Evolutionary conservation across 768 basidiomycete species (phyloP), one percentile per base, ranked within the genome.

Genomic region (Panaeolus papilionaceus): DNA sequence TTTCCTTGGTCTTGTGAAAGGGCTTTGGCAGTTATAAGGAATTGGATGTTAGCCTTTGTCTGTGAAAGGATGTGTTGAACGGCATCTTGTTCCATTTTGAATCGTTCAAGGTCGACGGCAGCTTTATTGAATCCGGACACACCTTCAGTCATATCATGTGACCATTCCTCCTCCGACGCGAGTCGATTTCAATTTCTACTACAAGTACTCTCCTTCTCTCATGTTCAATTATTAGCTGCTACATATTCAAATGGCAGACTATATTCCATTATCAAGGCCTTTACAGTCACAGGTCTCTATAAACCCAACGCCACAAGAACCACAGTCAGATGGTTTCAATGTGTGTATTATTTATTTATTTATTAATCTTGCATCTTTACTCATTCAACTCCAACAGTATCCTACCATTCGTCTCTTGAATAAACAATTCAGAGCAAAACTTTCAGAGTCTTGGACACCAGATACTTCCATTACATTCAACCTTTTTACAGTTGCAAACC

Each of bases 341-440:
- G 85, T 85, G 63, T 16, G 81, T 76, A 33, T 70, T 67, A 64
- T 65, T 14, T 65, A 38, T 33, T 64, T 64, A 58, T 38, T 14
- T 51, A 16, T 37, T 37, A 9, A 40, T 33, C 67, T 42, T 44
- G 5, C 16, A 16, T 44, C 42, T 44, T 44, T 14, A 18, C 42
- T 20, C 67, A 67, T 23, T 49, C n/a, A 63, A 54, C 18, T 26
- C 51, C 67, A 68, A 0, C 69, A 87, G 86, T 87, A 80, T 72
- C 85, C 85, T 3, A 75, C 77, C 28, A 84, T 86, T 71, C 82
- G 82, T 20, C 82, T 83, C 42, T 73, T 86, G 51, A 86, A 86
- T 75, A 93, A 91, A 74, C 86, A 88, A 62, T 79, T 86, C 40
- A 89, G 93, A 69, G 81, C 92, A 49, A 81, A 83, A 62, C 75